These are phyloP conservation scores for Rosa rugosa DNA, from an alignment of 306 rosid genomes.

Conservation along the genomic window DNA sequence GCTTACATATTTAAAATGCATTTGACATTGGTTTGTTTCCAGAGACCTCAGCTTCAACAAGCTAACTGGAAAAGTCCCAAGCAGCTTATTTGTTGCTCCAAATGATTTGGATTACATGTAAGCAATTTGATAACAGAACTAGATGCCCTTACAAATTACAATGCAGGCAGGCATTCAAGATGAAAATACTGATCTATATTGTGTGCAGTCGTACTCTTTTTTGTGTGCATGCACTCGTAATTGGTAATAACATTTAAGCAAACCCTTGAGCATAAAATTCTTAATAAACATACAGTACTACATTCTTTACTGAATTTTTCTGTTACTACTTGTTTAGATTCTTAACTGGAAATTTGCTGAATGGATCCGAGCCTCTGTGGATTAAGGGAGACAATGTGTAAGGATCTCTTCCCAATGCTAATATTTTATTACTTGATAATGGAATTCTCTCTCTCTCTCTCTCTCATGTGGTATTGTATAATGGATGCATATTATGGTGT, in stretches of 20 bases:
- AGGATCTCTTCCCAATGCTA: slow-evolving; percentile 35
- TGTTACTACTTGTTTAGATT: slow-evolving; percentile 31
- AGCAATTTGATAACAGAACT: slow-evolving; percentile 15
- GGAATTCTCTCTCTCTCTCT: background rate
- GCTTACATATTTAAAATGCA: background rate
- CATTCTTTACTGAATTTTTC: slow-evolving; percentile 6
- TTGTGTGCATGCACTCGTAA: background rate
- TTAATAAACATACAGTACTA: background rate
- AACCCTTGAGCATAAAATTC: background rate
- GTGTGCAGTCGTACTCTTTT: background rate
- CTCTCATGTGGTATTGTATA: slow-evolving; percentile 35
- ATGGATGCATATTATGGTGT: background rate
- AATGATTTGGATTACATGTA: slow-evolving; percentile 39
- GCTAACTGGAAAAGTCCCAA: slow-evolving; percentile 58
- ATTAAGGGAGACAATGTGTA: slow-evolving; percentile 30
- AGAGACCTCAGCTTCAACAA: slow-evolving; percentile 88
- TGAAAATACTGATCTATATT: background rate
- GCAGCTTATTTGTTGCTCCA: slow-evolving; percentile 24
- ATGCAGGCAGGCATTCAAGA: background rate
- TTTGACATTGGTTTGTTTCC: slow-evolving; percentile 15
- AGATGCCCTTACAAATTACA: background rate
- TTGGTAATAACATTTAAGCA: background rate
- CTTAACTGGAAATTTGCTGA: slow-evolving; percentile 57
- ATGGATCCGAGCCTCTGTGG: slow-evolving; percentile 53
- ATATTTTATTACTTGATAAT: background rate